These are phyloP conservation scores for Endoconidiophora laricicola DNA, from an alignment of 2,329 filamentous ascomycete genomes.

Conservation along the genomic window DNA sequence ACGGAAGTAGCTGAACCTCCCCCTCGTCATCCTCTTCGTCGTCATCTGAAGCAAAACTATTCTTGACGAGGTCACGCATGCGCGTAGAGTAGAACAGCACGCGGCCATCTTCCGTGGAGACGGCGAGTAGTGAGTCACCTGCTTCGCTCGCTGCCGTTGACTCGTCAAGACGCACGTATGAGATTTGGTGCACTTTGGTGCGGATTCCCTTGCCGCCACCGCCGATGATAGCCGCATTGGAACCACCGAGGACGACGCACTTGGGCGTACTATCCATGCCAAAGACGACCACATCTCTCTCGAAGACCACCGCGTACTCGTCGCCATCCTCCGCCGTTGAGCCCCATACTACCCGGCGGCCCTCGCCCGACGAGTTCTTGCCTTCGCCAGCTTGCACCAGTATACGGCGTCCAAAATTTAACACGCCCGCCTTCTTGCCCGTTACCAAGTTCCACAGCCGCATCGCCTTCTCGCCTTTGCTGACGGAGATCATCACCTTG, in stretches of 20 bases:
- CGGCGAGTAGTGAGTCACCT: constrained; percentile 40
- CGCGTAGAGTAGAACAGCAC: constrained; percentile 68
- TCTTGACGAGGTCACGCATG: constrained; percentile 26
- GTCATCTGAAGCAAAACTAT: constrained; percentile 16
- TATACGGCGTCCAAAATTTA: constrained; percentile 65
- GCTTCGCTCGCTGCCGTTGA: constrained; percentile 25
- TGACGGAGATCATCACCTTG: constrained; percentile 90
- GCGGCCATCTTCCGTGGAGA: constrained; percentile 81
- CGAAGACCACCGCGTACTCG: constrained; percentile 80
- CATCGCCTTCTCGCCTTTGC: constrained; percentile 81
- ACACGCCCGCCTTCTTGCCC: constrained; percentile 82
- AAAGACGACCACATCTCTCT: constrained; percentile 69
- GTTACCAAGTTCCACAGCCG: constrained; percentile 93
- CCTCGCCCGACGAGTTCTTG: constrained; percentile 64
- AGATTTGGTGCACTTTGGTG: constrained; percentile 72
- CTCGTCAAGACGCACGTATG: constrained; percentile 44
- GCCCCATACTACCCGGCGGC: constrained; percentile 68
- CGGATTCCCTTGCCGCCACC: constrained; percentile 26
- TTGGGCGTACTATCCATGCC: constrained; percentile 74
- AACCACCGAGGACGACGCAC: constrained; percentile 47
- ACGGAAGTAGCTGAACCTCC: constrained; percentile 25
- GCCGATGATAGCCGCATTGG: too few relatives aligned
- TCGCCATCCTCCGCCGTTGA: constrained; percentile 49
- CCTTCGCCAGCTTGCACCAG: constrained; percentile 62
- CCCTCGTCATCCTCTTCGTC: constrained; percentile 26